These are phyloP conservation scores for Bremia lactucae DNA, from an alignment of 352 stramenopile genomes.

Conservation along the genomic window DNA sequence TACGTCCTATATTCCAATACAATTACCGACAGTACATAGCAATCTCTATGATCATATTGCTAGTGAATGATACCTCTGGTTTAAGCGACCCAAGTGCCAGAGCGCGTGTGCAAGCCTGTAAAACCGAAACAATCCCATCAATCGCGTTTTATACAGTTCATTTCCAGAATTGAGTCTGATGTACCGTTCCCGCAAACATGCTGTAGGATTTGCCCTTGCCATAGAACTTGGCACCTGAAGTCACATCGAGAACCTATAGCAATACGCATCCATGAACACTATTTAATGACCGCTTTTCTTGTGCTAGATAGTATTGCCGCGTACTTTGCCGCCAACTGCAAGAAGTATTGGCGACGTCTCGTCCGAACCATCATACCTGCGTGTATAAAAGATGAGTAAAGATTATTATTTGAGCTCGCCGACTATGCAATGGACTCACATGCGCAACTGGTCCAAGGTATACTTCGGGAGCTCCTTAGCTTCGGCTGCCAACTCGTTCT, in stretches of 20 bases:
- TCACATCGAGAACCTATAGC: slow-evolving; percentile 57
- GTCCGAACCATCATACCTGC: slow-evolving; percentile 59
- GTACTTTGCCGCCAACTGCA: slow-evolving; percentile 61
- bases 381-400: neutral
- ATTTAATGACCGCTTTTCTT: slow-evolving; percentile 1
- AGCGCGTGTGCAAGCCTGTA: slow-evolving; percentile 62
- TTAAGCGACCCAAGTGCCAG: slow-evolving; percentile 62
- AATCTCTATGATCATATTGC: neutral
- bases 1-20: slow-evolving; percentile 38
- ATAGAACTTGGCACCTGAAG: slow-evolving; percentile 64
- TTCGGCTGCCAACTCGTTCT: slow-evolving; percentile 12
- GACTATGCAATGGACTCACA: slow-evolving; percentile 22
- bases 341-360: slow-evolving; percentile 52
- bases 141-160: slow-evolving; percentile 4
- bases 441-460: slow-evolving; percentile 52
- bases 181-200: slow-evolving; percentile 60
- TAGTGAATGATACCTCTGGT: slow-evolving; percentile 28
- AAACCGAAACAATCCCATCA: slow-evolving; percentile 1
- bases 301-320: neutral
- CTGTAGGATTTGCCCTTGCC: slow-evolving; percentile 57
- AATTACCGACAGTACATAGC: neutral
- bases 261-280: neutral
- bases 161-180: slow-evolving; percentile 1
- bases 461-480: slow-evolving; percentile 33
- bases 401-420: neutral